phyloP scores from a whole-genome alignment of 2,329 filamentous ascomycete species.

The Curvularia eragrostidis region DNA sequence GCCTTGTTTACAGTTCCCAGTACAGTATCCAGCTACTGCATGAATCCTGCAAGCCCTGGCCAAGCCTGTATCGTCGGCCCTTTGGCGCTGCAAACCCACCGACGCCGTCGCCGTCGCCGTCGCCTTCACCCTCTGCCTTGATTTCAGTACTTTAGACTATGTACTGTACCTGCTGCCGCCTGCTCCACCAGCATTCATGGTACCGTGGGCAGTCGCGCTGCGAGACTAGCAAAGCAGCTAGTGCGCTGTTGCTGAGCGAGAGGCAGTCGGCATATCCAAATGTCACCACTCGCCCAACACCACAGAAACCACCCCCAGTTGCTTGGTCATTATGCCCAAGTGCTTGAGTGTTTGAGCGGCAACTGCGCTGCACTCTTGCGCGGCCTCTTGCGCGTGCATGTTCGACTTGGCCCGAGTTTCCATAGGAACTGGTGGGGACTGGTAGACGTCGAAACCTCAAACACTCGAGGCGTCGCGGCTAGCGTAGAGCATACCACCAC shows the following conservation, averaged over 20 bases:
- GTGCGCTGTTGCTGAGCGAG: not conserved
- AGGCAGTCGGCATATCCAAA: not conserved
- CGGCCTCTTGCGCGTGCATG: conserved; percentile 10
- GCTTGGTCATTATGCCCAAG: not conserved
- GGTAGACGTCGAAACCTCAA: not conserved
- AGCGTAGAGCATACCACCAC: not conserved
- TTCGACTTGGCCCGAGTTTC: conserved; percentile 5
- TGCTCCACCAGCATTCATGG: not conserved
- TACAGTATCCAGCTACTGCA: not conserved
- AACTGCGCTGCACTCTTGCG: conserved; percentile 4
- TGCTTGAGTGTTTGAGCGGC: conserved; percentile 2
- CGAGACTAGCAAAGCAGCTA: not conserved
- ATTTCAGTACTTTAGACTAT: no score
- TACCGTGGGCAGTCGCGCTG: not conserved
- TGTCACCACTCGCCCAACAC: not conserved
- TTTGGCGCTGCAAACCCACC: not conserved
- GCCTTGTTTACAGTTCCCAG: not conserved
- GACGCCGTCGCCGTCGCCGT: not conserved
- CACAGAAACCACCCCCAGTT: not conserved
- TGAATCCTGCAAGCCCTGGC: not conserved
- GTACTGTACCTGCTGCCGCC: no score
- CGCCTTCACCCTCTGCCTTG: not conserved
- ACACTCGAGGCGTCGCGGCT: not conserved
- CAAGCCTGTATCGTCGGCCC: not conserved
- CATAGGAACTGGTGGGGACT: conserved; percentile 16